Conservation (phyloP, 2,329 filamentous ascomycete species). For the Aphanocladium album region DNA sequence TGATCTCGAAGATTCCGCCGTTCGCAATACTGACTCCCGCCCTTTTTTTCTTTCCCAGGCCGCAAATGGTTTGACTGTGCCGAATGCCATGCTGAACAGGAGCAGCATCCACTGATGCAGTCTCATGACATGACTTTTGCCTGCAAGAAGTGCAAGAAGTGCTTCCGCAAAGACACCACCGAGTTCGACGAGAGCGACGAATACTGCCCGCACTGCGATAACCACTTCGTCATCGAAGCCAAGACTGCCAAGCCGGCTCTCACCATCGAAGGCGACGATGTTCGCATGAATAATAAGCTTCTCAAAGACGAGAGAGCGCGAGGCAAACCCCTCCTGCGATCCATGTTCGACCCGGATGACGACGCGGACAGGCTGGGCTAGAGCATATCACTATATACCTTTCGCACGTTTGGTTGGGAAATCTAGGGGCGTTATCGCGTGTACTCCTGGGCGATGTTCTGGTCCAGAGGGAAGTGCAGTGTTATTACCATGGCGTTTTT, state of each 20-base stretch:
- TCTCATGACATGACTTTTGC: conserved; percentile 86
- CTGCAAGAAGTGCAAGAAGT: conserved; percentile 99
- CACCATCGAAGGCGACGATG: conserved; percentile 87
- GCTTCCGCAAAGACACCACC: conserved; percentile 86
- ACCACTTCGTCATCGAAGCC: conserved; percentile 94
- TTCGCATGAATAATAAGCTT: conserved; percentile 81
- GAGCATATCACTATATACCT: conserved; percentile 19
- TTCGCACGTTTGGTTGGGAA: not conserved
- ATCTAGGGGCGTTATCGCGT: not conserved
- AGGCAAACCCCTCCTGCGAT: conserved; percentile 46
- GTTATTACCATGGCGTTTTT: not conserved
- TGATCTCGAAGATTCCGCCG: conserved; percentile 11
- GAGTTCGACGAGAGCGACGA: conserved; percentile 97
- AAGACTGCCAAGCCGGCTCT: conserved; percentile 75
- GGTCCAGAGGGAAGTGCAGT: not conserved
- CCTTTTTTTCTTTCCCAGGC: conserved; percentile 44
- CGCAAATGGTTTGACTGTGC: conserved; percentile 98
- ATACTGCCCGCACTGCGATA: conserved; percentile 98
- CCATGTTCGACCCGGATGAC: conserved; percentile 71
- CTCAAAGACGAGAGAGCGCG: conserved; percentile 81
- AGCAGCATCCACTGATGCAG: conserved; percentile 71
- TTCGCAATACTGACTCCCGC: not conserved
- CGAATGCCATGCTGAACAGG: conserved; percentile 82
- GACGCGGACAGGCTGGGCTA: conserved; percentile 73
- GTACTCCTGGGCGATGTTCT: not conserved